These are phyloP conservation scores for Eragrostis tef DNA, from an alignment of 202 grass and related monocot species.

Conservation along the genomic window DNA sequence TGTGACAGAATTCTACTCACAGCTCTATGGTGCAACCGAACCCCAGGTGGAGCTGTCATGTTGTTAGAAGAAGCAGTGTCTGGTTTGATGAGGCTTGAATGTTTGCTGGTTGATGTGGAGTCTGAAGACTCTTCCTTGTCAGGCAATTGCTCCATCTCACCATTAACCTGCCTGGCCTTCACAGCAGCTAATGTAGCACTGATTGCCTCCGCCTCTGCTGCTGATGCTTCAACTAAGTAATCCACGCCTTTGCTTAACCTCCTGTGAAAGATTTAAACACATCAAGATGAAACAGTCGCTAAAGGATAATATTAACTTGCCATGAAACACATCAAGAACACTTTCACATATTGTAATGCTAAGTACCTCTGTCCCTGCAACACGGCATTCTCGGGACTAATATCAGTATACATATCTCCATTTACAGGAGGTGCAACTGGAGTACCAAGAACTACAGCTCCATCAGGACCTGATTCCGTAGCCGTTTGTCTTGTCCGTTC, in stretches of 20 bases:
- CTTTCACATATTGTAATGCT: slow-evolving; percentile 30
- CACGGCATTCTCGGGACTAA: slow-evolving; percentile 93
- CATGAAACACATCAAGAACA: slow-evolving; percentile 14
- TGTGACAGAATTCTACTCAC: slow-evolving; percentile 59
- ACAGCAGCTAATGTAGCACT: slow-evolving; percentile 96
- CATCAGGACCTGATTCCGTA: slow-evolving; percentile 67
- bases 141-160: slow-evolving; percentile 69
- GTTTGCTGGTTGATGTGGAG: slow-evolving; percentile 71
- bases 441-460: slow-evolving; percentile 86
- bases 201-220: slow-evolving; percentile 96
- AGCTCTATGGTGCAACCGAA: slow-evolving; percentile 98
- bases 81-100: slow-evolving; percentile 79
- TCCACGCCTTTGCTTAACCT: slow-evolving; percentile 94
- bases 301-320: slow-evolving; percentile 23
- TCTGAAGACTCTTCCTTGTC: slow-evolving; percentile 75
- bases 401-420: slow-evolving; percentile 92
- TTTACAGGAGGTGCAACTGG: slow-evolving; percentile 91
- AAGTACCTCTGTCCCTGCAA: slow-evolving; percentile 81
- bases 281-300: slow-evolving; percentile 31
- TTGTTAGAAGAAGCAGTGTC: slow-evolving; percentile 61
- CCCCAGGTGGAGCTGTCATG: slow-evolving; percentile 71
- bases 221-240: slow-evolving; percentile 96
- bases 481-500: slow-evolving; percentile 65
- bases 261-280: slow-evolving; percentile 53
- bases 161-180: slow-evolving; percentile 87